Evolutionary conservation across 202 grass and related monocot species (phyloP).

Genomic region (Hordeum pubiflorum): DNA sequence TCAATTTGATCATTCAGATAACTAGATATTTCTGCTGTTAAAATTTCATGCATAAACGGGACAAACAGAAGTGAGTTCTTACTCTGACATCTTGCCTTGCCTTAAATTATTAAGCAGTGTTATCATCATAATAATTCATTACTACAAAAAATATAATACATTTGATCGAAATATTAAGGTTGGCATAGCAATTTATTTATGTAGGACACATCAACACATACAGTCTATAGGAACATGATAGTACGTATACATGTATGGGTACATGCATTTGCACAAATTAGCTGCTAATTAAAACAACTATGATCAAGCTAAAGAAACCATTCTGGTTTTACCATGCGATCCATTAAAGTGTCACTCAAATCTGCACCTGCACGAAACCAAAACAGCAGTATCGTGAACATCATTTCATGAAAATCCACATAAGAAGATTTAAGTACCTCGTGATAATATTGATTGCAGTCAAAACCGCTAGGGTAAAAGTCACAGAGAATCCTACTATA

Average conservation of each 20-base stretch:
- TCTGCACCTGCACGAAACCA: conserved; percentile 64
- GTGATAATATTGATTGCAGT: background rate
- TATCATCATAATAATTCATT: background rate
- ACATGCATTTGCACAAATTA: conserved; percentile 8
- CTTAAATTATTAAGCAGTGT: background rate
- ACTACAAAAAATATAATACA: background rate
- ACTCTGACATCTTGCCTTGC: background rate
- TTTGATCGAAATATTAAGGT: background rate
- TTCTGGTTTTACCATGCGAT: conserved; percentile 71
- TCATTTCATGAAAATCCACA: conserved; percentile 6
- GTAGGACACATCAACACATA: background rate
- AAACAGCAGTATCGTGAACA: conserved; percentile 11
- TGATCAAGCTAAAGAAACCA: conserved; percentile 9
- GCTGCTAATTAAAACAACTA: background rate
- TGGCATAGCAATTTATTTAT: background rate
- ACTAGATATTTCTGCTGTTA: background rate
- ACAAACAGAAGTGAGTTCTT: conserved; percentile 17
- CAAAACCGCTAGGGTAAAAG: background rate
- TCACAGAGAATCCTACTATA: background rate
- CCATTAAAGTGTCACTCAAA: conserved; percentile 95
- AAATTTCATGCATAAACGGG: background rate
- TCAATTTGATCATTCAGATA: background rate
- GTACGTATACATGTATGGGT: background rate
- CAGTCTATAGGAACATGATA: background rate
- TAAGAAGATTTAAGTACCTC: background rate